Conservation (phyloP, 192 early-diverging fungal species). For the Backusella australiensis region DNA sequence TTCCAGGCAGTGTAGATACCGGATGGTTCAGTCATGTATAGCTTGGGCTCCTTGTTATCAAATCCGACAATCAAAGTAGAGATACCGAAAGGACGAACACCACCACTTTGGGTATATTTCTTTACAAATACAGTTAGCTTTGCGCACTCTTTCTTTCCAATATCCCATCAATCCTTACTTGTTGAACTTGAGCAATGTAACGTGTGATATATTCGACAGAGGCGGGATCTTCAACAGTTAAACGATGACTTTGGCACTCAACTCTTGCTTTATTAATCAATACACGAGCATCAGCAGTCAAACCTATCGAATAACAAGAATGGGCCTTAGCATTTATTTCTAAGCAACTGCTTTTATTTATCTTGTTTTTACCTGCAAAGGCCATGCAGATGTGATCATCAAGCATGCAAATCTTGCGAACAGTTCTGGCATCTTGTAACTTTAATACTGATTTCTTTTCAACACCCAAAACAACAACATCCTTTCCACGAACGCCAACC, state of each 20-base stretch:
- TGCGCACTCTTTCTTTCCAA: background rate
- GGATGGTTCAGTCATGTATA: conserved; percentile 98
- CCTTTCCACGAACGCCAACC: conserved; percentile 94
- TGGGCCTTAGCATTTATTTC: background rate
- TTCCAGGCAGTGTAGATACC: conserved; percentile 99
- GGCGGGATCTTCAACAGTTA: conserved; percentile 96
- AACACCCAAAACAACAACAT: conserved; percentile 92
- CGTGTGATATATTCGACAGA: conserved; percentile 97
- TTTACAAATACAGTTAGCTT: conserved; percentile 24
- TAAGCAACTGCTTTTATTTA: background rate
- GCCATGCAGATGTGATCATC: conserved; percentile 97
- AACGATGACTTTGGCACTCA: conserved; percentile 96
- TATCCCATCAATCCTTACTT: conserved; percentile 50
- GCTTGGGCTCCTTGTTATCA: conserved; percentile 80
- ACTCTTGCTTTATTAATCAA: conserved; percentile 95
- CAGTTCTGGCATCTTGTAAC: conserved; percentile 95
- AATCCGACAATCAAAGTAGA: conserved; percentile 96
- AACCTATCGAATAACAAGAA: conserved; percentile 49
- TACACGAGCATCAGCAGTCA: conserved; percentile 95
- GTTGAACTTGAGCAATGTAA: conserved; percentile 95
- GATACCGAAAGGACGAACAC: conserved; percentile 98
- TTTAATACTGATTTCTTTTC: conserved; percentile 95
- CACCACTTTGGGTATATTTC: conserved; percentile 99
- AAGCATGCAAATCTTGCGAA: conserved; percentile 94
- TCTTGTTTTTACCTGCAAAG: conserved; percentile 75